These are phyloP conservation scores for Eutypella sp. DNA, from an alignment of 2,329 filamentous ascomycete genomes.

Conservation along the genomic window DNA sequence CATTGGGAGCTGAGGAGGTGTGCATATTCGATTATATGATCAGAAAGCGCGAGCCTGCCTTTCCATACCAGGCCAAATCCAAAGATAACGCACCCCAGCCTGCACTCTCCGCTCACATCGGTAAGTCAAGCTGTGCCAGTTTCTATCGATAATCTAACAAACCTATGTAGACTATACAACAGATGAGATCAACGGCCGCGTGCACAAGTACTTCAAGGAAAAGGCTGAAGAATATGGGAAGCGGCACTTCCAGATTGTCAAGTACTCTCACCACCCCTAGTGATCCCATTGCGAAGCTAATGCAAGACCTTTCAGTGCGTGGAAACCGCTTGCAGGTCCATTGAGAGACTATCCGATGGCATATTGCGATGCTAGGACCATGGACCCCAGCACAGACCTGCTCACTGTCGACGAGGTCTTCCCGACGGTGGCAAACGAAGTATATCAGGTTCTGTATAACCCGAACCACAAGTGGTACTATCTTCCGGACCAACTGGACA, in stretches of 20 bases:
- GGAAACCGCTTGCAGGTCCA: conserved; percentile 13
- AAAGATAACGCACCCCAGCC: conserved; percentile 9
- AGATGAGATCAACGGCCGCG: conserved; percentile 5
- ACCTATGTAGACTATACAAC: neutral
- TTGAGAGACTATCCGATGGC: conserved; percentile 14
- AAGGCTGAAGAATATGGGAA: conserved; percentile 4
- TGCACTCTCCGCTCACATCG: conserved; percentile 10
- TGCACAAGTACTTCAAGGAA: conserved; percentile 7
- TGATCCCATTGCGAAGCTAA: neutral
- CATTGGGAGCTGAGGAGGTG: conserved; percentile 10
- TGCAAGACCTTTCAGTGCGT: conserved; percentile 5
- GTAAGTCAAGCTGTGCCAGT: neutral
- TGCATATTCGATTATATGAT: conserved; percentile 13
- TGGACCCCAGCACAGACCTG: conserved; percentile 10
- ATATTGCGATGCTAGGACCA: conserved; percentile 9
- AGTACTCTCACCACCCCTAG: conserved; percentile 2
- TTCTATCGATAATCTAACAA: neutral
- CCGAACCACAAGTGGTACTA: conserved; percentile 15
- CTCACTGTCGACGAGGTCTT: conserved; percentile 15
- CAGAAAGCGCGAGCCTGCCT: conserved; percentile 7
- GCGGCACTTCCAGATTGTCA: conserved; percentile 9
- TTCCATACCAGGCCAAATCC: conserved; percentile 4
- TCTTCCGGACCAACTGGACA: conserved; percentile 10
- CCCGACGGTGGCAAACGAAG: conserved; percentile 14
- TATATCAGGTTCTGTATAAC: conserved; percentile 11